A percentile compares a stretch with the other conserved stretches of the same genome.
Conservation (phyloP, 1,284 basidiomycete species). For the Omphalotus olearius region DNA sequence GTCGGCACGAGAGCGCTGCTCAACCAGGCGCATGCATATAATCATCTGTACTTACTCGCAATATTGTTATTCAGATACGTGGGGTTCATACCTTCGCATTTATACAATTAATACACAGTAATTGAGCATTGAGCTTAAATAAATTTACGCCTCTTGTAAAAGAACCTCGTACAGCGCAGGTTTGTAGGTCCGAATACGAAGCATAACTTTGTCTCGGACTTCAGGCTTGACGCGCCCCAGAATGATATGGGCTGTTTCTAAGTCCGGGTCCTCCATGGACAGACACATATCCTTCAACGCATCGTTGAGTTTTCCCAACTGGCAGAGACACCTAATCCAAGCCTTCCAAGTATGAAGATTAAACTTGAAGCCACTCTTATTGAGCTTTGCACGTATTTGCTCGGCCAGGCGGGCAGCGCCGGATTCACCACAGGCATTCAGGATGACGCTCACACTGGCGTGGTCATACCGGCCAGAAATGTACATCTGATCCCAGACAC, state of each 20-base stretch:
- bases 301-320: constrained; percentile 62
- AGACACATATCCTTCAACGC: constrained; percentile 63
- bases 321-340: constrained; percentile 86
- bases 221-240: constrained; percentile 47
- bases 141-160: constrained; percentile 3
- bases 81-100: constrained; percentile 1
- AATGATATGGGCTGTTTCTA: constrained; percentile 46
- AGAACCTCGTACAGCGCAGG: constrained; percentile 52
- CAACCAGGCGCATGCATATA: constrained; percentile 35
- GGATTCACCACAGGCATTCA: constrained; percentile 78
- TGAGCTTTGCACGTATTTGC: constrained; percentile 50
- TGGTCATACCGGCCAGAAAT: constrained; percentile 55
- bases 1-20: constrained; percentile 31
- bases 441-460: constrained; percentile 73
- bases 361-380: constrained; percentile 44
- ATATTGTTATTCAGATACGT: constrained; percentile 23
- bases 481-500: constrained; percentile 80
- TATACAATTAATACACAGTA: constrained; percentile 2
- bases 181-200: constrained; percentile 45
- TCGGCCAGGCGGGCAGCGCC: constrained; percentile 46
- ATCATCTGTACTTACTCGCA: constrained; percentile 19
- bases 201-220: constrained; percentile 41
- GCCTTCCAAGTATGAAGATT: constrained; percentile 72
- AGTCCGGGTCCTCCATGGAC: constrained; percentile 59
- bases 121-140: neutral